Base-by-base conservation (phyloP, 768 basidiomycete species). In the Psilocybe subaeruginosa region DNA sequence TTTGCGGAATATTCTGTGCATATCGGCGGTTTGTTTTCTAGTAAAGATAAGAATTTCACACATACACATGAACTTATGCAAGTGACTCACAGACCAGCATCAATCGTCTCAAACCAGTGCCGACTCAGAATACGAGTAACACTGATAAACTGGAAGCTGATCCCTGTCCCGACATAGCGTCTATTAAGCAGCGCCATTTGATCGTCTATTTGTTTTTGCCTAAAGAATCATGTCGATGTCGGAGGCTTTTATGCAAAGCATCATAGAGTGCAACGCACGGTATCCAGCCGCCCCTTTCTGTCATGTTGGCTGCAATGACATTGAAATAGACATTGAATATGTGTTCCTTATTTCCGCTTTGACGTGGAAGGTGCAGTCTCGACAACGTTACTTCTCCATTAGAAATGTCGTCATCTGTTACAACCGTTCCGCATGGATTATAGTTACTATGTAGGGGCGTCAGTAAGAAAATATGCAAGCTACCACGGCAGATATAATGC, bases 151-250 rank as follows among this genome's bases (percentile, higher is more conserved):
- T 54, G 70, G 66, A 74, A 84, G 23, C 69, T 65, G 57, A 82
- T 67, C 12, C 78, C 76, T 11, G 72, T 68, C 23, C 65, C 60
- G 4, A 66, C 63, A 58, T 79, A 83, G 59, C 75, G 78, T 4
- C 64, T 27, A 68, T 84, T 84, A 30, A 84, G 65, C 41, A 76
- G 74, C 23, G 69, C 59, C 58, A 84, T 78, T 60, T 81, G 80
- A 8, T 65, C 67, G 11, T 68, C 58, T 58, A 85, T 78, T 50
- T 78, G 76, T 2, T 53, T 52, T 51, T 74, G 63, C 33, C 77
- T 75, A 66, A 45, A 66, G 62, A 19, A 19, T 19, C 19, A 19
- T 19, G 19, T 19, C n/a, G 68, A 49, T 17, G 23, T 9, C 37
- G 27, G 17, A 9, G 4, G 57, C 12, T 51, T 43, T 39, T 12